These are phyloP conservation scores for Silene uniflora DNA, from an alignment of 148 eudicot species.

Conservation along the genomic window DNA sequence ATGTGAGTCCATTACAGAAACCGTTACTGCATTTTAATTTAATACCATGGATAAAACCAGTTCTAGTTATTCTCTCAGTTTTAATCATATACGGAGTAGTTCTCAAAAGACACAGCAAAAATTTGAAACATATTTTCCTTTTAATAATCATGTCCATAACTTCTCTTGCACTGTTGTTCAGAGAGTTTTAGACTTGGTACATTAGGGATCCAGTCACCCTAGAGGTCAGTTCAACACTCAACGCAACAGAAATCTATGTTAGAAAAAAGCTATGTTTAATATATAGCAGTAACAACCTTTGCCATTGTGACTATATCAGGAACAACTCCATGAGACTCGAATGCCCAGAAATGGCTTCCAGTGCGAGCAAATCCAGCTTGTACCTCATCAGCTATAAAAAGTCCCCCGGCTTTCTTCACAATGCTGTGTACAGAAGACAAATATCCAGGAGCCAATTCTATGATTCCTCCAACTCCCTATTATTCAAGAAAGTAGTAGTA, in stretches of 20 bases:
- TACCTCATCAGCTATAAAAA: constrained; percentile 94
- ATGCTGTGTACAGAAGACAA: constrained; percentile 63
- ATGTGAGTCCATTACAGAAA: too few relatives aligned
- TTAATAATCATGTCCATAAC: too few relatives aligned
- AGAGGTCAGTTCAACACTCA: too few relatives aligned
- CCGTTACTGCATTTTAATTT: too few relatives aligned
- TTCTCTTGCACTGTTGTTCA: too few relatives aligned
- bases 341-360: constrained; percentile 98
- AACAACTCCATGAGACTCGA: constrained; percentile 83
- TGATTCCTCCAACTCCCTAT: constrained; percentile 99
- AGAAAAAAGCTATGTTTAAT: neutral
- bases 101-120: neutral
- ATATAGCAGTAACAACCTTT: constrained; percentile 45
- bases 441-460: constrained; percentile 92
- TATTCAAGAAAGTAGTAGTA: constrained; percentile 5
- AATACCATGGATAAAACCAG: neutral
- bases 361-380: constrained; percentile 95
- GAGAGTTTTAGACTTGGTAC: too few relatives aligned
- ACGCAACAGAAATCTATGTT: too few relatives aligned
- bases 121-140: neutral
- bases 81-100: too few relatives aligned
- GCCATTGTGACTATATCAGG: constrained; percentile 99
- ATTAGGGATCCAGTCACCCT: too few relatives aligned
- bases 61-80: too few relatives aligned
- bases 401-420: constrained; percentile 90